Evolutionary conservation across 23 red algal genomes (phyloP).

Genomic region (Pyropia haitanensis): DNA sequence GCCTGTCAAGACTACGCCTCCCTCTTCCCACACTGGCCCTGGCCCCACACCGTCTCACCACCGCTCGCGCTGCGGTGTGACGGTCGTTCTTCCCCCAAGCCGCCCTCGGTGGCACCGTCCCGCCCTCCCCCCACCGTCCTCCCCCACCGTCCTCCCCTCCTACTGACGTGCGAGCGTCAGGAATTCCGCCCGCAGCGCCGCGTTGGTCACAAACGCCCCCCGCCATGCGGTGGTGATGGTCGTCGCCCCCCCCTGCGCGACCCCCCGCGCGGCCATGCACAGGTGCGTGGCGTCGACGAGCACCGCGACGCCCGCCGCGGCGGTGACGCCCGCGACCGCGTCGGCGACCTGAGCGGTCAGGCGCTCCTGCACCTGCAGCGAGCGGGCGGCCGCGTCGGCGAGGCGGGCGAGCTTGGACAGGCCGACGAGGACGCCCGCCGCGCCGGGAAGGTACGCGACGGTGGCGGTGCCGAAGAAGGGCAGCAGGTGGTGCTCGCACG

Average conservation of each 20-base stretch:
- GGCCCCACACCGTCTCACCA: too few species aligned
- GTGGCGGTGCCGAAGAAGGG: slow-evolving; percentile 39
- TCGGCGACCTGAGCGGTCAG: slow-evolving; percentile 42
- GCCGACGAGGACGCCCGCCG: slow-evolving; percentile 14
- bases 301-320: slow-evolving; percentile 28
- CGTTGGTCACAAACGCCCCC: slow-evolving; percentile 42
- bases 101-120: too few species aligned
- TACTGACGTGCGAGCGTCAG: too few species aligned
- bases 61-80: too few species aligned
- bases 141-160: too few species aligned
- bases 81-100: too few species aligned
- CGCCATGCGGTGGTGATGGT: slow-evolving; percentile 52
- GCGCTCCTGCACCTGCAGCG: slow-evolving; percentile 53
- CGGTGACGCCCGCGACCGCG: slow-evolving; percentile 11
- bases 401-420: slow-evolving; percentile 48
- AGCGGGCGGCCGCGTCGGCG: slow-evolving; percentile 19
- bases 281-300: slow-evolving; percentile 21
- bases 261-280: too few species aligned
- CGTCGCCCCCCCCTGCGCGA: slow-evolving; percentile 30
- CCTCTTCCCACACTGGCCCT: too few species aligned
- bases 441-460: slow-evolving; percentile 33
- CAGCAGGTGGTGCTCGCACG: slow-evolving; percentile 56
- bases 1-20: too few species aligned
- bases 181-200: slow-evolving; percentile 43
- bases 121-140: too few species aligned